Base-by-base conservation (phyloP, 2,329 filamentous ascomycete genomes). In the Xylariaceae sp. region DNA sequence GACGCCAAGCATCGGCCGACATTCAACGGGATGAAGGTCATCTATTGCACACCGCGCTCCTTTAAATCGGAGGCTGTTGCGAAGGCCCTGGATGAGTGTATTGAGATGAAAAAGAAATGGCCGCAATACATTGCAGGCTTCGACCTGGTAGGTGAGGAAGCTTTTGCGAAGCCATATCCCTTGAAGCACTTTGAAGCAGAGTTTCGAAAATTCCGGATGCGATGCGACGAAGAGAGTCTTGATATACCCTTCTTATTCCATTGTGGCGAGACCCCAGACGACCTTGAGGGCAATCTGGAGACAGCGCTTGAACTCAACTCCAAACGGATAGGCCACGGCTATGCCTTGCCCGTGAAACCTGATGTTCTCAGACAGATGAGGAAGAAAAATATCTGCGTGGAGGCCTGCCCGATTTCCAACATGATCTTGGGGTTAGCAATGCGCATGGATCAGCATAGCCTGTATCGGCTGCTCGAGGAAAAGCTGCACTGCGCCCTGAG, bases 371-470 rank as follows among this genome's bases (percentile, higher is more conserved):
- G 84, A 59, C 72, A 78, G 48, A 87, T 89, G 78, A 84, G 80
- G 68, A 70, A 75, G 55, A 73, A 74, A n/a, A 74, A 76, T 7
- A 80, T 90, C 35, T 88, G 86, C 61, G 75, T 91, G n/a, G 87
- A 91, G 71, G 73, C 88, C 1, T 90, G 87, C 62, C 87, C 87
- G 0, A 89, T 89, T 48, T 89, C 86, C 0, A 91, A 90, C 64
- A 87, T 91, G 73, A 74, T 90, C 0, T 72, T 90, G 19, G 86
- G 87, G 35, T 75, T 91, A 19, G 87, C 85, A 49, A 78, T 83
- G 6, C 78, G 81, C 45, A 78, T 84, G 54, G 77, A 79, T 39
- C 84, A 86, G 9, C 87, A 90, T 63, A 72, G 84, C 12, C 81
- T 86, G 67, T 88, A 88, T 40, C 75, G 78, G 57, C 72, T 91